Percentiles rank a stretch among this genome's conserved stretches.
Evolutionary conservation across 169 alveolate genomes (phyloP).

Genomic region (Cryptosporidium ryanae): DNA sequence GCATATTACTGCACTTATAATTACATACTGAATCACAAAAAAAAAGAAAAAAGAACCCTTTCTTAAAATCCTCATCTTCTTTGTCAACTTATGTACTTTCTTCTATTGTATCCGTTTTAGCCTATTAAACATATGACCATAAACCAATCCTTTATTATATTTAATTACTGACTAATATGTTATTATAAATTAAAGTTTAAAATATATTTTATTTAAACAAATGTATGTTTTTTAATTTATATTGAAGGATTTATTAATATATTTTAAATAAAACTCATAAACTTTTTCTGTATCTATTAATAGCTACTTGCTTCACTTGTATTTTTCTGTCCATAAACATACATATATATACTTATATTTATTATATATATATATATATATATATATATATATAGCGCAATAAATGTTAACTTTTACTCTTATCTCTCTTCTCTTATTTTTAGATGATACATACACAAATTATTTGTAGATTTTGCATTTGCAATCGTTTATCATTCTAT

Average conservation of each 20-base stretch:
- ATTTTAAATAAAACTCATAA: neutral
- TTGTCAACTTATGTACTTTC: neutral
- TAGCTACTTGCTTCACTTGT: conserved; percentile 7
- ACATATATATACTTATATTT: neutral
- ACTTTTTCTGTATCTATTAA: neutral
- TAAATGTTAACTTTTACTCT: no score
- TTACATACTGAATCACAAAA: neutral
- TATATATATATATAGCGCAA: conserved; percentile 29
- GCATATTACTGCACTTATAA: neutral
- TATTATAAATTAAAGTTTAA: no score
- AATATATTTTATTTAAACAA: no score
- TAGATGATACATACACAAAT: no score
- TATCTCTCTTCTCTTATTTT: no score
- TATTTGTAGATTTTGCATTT: no score
- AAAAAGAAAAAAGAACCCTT: neutral
- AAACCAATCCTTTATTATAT: no score
- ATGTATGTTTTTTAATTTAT: no score
- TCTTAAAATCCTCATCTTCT: neutral
- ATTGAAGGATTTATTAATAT: no score
- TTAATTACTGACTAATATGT: no score
- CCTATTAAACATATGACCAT: neutral
- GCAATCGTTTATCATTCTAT: no score
- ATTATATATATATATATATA: conserved; percentile 17
- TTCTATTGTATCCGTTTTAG: neutral
- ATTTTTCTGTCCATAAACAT: conserved; percentile 29